Percentiles rank a stretch among this genome's conserved stretches.
Conservation (phyloP, 345 rosid genomes). For the Euphorbia pulcherrima region DNA sequence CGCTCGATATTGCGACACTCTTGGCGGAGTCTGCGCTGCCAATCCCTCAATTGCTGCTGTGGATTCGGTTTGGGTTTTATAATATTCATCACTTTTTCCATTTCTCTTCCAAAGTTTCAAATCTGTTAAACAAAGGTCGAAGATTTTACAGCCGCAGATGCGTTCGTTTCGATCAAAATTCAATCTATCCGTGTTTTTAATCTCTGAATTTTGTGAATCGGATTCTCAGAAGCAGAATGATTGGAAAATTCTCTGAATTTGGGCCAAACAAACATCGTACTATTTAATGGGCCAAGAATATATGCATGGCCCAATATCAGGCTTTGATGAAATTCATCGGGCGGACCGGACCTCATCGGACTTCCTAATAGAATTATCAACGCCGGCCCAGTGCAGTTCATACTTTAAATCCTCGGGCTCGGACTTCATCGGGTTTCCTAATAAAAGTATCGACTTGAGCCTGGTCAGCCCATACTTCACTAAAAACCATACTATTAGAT, state of each 20-base stretch:
- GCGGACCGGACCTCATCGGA: too few relatives aligned
- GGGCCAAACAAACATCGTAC: not conserved
- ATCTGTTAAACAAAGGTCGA: not conserved
- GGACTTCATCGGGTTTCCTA: too few relatives aligned
- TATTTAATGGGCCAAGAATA: not conserved
- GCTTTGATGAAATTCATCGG: not conserved
- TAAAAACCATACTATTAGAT: too few relatives aligned
- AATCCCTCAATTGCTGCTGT: constrained; percentile 71
- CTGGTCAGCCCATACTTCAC: too few relatives aligned
- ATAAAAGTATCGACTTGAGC: too few relatives aligned
- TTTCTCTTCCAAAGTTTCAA: constrained; percentile 1
- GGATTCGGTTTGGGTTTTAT: constrained; percentile 84
- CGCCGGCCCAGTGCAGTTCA: too few relatives aligned
- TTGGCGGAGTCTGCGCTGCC: constrained; percentile 91
- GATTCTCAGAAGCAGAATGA: not conserved
- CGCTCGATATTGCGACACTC: constrained; percentile 89
- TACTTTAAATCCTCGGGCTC: too few relatives aligned
- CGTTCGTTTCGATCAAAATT: not conserved
- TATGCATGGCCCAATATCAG: not conserved
- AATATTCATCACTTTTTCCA: constrained; percentile 80
- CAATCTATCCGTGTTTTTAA: not conserved
- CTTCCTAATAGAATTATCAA: too few relatives aligned
- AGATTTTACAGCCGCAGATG: not conserved
- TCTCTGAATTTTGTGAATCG: not conserved
- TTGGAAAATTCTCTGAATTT: not conserved